Conservation (phyloP, 2,329 filamentous ascomycete species). For the Niveomyces coronatus region DNA sequence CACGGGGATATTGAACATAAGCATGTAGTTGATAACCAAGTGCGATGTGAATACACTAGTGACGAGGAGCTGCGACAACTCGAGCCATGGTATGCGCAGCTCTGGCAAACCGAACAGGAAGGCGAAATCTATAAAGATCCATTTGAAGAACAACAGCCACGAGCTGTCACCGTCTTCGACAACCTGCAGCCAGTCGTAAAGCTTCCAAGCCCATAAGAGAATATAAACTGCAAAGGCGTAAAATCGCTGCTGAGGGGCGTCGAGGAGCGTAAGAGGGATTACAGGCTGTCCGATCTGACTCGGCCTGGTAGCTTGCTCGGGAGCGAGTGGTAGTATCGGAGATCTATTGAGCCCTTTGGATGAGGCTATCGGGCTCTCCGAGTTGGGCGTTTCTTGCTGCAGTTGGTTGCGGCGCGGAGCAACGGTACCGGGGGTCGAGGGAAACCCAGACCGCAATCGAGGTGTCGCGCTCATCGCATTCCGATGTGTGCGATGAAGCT, state of each 20-base stretch:
- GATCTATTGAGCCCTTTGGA: constrained; percentile 20
- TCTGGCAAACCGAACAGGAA: constrained; percentile 83
- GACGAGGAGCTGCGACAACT: constrained; percentile 71
- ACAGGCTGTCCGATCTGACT: constrained; percentile 43
- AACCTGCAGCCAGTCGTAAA: constrained; percentile 75
- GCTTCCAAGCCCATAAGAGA: constrained; percentile 66
- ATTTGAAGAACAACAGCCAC: constrained; percentile 88
- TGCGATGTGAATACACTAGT: constrained; percentile 63
- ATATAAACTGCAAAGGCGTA: constrained; percentile 77
- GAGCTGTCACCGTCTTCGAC: constrained; percentile 77
- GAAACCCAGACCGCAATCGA: constrained; percentile 72
- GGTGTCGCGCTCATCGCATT: constrained; percentile 78
- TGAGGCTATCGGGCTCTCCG: constrained; percentile 21
- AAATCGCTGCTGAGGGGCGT: constrained; percentile 83
- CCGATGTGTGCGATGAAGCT: constrained; percentile 22
- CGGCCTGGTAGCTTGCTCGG: constrained; percentile 26
- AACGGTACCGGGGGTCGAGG: constrained; percentile 55
- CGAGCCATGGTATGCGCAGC: constrained; percentile 90
- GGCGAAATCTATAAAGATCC: constrained; percentile 74
- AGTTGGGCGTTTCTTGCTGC: constrained; percentile 24
- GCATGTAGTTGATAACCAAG: constrained; percentile 63
- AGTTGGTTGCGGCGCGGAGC: constrained; percentile 25
- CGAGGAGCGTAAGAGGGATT: constrained; percentile 71
- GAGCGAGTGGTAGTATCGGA: constrained; percentile 35
- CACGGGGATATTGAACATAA: constrained; percentile 87